Percentiles rank a stretch among this genome's conserved stretches.
Conservation (phyloP, 2,329 filamentous ascomycete genomes). For the Cryphonectria radicalis region DNA sequence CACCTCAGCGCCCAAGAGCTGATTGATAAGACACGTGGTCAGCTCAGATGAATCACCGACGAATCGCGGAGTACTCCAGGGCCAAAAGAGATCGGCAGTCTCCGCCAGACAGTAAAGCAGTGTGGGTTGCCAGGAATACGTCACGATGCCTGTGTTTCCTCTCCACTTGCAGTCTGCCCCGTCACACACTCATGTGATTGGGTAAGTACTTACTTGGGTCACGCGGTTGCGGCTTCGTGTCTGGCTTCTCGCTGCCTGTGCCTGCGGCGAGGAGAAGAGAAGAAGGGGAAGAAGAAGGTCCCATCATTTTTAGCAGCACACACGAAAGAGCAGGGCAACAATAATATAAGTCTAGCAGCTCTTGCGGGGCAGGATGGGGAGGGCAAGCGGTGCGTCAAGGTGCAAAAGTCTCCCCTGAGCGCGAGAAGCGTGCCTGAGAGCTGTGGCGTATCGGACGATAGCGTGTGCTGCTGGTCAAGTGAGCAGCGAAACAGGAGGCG, state of each 20-base stretch:
- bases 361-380: background rate
- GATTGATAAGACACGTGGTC: conserved; percentile 15
- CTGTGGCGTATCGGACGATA: background rate
- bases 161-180: conserved; percentile 11
- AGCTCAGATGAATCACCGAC: background rate
- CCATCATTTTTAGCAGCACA: conserved; percentile 8
- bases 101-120: background rate
- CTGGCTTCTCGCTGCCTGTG: conserved; percentile 3
- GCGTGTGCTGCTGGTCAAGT: background rate
- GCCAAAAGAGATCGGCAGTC: conserved; percentile 2
- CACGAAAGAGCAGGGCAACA: background rate
- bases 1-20: conserved; percentile 20
- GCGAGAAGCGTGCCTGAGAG: background rate
- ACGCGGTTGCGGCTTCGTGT: conserved; percentile 19
- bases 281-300: background rate
- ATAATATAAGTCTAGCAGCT: background rate
- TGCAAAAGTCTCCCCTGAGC: background rate
- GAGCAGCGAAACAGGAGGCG: background rate
- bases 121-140: background rate
- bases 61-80: background rate
- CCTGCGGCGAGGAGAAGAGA: background rate
- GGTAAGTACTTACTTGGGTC: conserved; percentile 25
- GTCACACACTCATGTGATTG: conserved; percentile 21
- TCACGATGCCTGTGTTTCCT: background rate
- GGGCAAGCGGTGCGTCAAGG: background rate